Evolutionary conservation across 306 rosid genomes (phyloP), one percentile per base, ranked within the genome.

Genomic region (Quercus agrifolia): DNA sequence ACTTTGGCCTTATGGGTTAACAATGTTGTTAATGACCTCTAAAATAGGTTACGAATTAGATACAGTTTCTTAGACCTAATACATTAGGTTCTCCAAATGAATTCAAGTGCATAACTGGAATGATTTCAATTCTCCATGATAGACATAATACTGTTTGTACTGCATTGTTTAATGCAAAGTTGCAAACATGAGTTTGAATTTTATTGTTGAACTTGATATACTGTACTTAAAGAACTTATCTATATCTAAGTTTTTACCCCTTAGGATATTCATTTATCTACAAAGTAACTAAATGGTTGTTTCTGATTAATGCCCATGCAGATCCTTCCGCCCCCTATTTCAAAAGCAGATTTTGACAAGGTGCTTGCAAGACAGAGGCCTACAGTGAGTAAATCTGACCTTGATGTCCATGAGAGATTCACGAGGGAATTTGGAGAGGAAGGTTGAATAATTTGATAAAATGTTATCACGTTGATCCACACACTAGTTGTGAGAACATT

Each of bases 371-470:
- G 97, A 87, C 99, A 96, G 85, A 90, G 88, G 85, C 99, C 99
- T 75, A 96, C 99, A 0, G 98, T 96, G 77, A 93, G 99, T 89
- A 96, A 93, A 84, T 3, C 86, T 33, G 99, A 96, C 81, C 98
- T 96, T 51, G 89, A 90, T 0, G 90, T 93, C 62, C 99, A 96
- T 13, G 99, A 93, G 94, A 90, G 93, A 89, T 96, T 96, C 85
- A 96, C 99, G 0, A 93, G 85, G 84, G 99, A 96, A 86, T 96
- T 96, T 51, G 99, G 99, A 79, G 99, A 96, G 88, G 99, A 96
- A 89, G 99, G 99, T 75, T 95, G 86, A 91, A 4, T 70, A 79
- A 63, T 77, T 77, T 35, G 84, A 78, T 82, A 82, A 82, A 78
- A 70, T 81, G 83, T 76, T 75, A n/a, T 81, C 31, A 75, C 76